Conservation (phyloP, 306 rosid genomes). For the Citrullus colocynthis region DNA sequence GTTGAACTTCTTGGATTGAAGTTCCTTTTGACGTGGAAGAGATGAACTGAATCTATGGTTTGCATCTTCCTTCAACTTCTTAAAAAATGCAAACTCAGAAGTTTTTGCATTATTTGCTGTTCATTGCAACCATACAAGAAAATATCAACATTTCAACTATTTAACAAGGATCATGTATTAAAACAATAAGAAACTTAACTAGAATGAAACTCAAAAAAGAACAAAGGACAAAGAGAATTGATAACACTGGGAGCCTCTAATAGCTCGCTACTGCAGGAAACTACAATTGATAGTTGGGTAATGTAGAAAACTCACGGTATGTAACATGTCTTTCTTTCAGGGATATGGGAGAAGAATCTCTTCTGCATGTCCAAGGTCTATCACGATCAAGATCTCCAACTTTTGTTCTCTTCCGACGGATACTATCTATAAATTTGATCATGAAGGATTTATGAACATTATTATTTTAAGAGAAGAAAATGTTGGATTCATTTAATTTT, state of each 20-base stretch:
- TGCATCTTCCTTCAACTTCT: conserved; percentile 59
- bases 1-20: conserved; percentile 16
- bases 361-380: conserved; percentile 2
- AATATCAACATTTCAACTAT: neutral
- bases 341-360: conserved; percentile 11
- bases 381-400: conserved; percentile 14
- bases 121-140: conserved; percentile 16
- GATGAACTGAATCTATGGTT: conserved; percentile 12
- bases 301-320: conserved; percentile 13
- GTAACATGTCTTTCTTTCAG: conserved; percentile 7
- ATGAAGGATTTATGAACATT: neutral
- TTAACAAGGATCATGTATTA: neutral
- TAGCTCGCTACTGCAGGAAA: neutral
- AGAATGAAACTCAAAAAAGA: neutral
- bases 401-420: conserved; percentile 17
- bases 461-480: neutral
- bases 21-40: conserved; percentile 15
- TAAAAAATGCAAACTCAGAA: conserved; percentile 70
- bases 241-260: neutral
- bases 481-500: neutral
- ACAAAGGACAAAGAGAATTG: neutral
- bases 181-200: neutral
- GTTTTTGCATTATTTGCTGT: conserved; percentile 47
- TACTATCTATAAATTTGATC: conserved; percentile 10
- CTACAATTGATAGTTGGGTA: neutral